These are phyloP conservation scores for Sarocladium brachiariae DNA, from an alignment of 2,329 filamentous ascomycete species.

Conservation along the genomic window DNA sequence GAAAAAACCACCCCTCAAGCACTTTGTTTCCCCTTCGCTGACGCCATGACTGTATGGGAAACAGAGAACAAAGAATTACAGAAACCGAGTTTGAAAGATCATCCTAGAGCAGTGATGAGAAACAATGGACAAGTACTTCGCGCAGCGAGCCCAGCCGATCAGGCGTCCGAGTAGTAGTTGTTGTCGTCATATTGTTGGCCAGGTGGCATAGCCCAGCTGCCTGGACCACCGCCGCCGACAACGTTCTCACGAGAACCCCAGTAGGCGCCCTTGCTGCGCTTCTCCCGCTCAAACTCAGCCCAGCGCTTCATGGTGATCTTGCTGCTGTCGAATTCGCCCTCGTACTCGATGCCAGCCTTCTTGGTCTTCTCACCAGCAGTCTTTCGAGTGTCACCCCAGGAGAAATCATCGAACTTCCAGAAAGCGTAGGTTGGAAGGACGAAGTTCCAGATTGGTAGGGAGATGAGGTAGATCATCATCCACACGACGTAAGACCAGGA, in stretches of 20 bases:
- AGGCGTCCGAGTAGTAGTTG: constrained; percentile 50
- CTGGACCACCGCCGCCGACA: constrained; percentile 27
- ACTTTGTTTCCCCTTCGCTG: constrained; percentile 4
- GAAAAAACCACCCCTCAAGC: too few relatives aligned
- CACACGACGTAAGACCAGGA: constrained; percentile 86
- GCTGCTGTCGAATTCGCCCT: constrained; percentile 95
- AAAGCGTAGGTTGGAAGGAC: constrained; percentile 88
- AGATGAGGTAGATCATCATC: constrained; percentile 95
- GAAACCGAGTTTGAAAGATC: background rate
- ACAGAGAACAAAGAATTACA: background rate
- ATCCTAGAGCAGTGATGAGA: background rate
- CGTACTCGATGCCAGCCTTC: constrained; percentile 77
- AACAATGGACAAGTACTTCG: too few relatives aligned
- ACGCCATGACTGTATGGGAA: constrained; percentile 1
- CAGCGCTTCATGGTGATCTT: constrained; percentile 99
- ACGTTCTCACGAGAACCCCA: constrained; percentile 48
- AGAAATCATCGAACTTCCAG: constrained; percentile 99
- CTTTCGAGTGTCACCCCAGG: constrained; percentile 96
- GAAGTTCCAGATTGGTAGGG: constrained; percentile 96
- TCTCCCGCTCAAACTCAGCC: constrained; percentile 83
- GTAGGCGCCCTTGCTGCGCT: constrained; percentile 42
- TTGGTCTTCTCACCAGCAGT: constrained; percentile 84
- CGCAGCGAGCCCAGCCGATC: constrained; percentile 14
- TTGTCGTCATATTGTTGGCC: constrained; percentile 41
- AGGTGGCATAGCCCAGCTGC: constrained; percentile 36